Conservation (phyloP, 768 basidiomycete genomes). For the Lactifluus piperatus region DNA sequence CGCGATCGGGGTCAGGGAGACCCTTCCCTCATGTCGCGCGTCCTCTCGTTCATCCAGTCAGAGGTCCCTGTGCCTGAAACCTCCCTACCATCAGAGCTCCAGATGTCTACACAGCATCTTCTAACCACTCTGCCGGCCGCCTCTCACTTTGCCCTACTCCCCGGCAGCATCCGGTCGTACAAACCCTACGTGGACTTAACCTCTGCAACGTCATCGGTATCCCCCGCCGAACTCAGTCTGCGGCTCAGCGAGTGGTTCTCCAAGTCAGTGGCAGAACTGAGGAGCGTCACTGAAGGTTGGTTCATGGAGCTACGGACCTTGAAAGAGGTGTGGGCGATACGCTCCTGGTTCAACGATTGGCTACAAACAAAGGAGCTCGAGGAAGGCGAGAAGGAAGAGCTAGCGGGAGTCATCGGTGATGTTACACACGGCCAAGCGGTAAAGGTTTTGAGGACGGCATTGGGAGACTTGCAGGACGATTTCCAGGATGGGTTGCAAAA, state of each 20-base stretch:
- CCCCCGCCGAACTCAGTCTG: constrained; percentile 34
- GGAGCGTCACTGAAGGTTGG: constrained; percentile 44
- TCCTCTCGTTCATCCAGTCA: constrained; percentile 56
- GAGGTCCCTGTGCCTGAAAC: constrained; percentile 29
- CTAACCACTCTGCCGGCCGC: constrained; percentile 73
- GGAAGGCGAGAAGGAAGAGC: constrained; percentile 35
- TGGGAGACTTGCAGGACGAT: constrained; percentile 36
- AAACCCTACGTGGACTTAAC: constrained; percentile 77
- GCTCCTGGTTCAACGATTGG: constrained; percentile 43
- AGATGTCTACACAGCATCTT: constrained; percentile 57
- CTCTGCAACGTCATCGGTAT: constrained; percentile 46
- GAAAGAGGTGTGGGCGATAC: constrained; percentile 65
- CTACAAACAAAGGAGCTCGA: constrained; percentile 35
- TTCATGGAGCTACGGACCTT: constrained; percentile 49
- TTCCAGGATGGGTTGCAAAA: constrained; percentile 39
- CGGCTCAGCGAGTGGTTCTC: constrained; percentile 59
- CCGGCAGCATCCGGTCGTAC: constrained; percentile 60
- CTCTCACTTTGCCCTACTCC: constrained; percentile 71
- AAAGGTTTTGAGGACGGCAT: constrained; percentile 47
- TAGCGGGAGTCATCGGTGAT: constrained; percentile 43
- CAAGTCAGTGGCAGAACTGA: constrained; percentile 39
- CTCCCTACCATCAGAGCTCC: constrained; percentile 41
- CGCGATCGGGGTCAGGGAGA: constrained; percentile 27
- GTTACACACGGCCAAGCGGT: constrained; percentile 46
- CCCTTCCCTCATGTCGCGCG: constrained; percentile 43